Evolutionary conservation across 805 yeast genomes (phyloP).

Genomic region (Saturnispora sanitii): DNA sequence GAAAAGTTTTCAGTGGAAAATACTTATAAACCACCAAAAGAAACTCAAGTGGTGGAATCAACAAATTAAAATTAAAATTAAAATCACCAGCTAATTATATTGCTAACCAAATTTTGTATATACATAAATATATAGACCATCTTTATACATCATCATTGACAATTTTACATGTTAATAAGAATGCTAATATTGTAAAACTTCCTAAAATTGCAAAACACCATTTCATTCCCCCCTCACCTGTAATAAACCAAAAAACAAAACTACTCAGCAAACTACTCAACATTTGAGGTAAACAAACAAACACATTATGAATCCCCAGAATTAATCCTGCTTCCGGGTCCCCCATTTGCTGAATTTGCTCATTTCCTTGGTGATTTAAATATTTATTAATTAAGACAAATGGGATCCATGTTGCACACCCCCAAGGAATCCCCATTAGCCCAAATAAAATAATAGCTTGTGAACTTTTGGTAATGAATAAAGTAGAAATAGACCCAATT

Average conservation of each 20-base stretch:
- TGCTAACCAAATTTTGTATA: no score
- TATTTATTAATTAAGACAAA: slow-evolving; percentile 43
- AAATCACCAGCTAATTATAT: no score
- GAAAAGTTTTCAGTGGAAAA: slow-evolving; percentile 12
- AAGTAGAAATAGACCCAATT: slow-evolving; percentile 37
- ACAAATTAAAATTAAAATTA: no score
- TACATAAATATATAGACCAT: not conserved
- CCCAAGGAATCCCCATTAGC: slow-evolving; percentile 54
- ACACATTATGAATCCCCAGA: slow-evolving; percentile 48
- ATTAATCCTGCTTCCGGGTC: slow-evolving; percentile 50
- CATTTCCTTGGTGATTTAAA: no score
- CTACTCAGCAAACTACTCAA: slow-evolving; percentile 12
- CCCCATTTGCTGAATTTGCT: no score
- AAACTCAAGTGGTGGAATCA: no score
- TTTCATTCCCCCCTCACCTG: slow-evolving; percentile 35
- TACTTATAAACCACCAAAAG: slow-evolving; percentile 9
- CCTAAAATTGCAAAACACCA: slow-evolving; percentile 56
- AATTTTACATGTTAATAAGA: slow-evolving; percentile 14
- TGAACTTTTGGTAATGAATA: slow-evolving; percentile 31
- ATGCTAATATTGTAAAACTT: slow-evolving; percentile 37
- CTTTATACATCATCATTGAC: not conserved
- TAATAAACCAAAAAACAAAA: slow-evolving; percentile 29
- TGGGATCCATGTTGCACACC: slow-evolving; percentile 58
- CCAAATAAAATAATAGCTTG: slow-evolving; percentile 42
- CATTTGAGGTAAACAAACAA: slow-evolving; percentile 50